phyloP scores from a whole-genome alignment of 352 stramenopile genomes.

The Phytopythium ostracodes region DNA sequence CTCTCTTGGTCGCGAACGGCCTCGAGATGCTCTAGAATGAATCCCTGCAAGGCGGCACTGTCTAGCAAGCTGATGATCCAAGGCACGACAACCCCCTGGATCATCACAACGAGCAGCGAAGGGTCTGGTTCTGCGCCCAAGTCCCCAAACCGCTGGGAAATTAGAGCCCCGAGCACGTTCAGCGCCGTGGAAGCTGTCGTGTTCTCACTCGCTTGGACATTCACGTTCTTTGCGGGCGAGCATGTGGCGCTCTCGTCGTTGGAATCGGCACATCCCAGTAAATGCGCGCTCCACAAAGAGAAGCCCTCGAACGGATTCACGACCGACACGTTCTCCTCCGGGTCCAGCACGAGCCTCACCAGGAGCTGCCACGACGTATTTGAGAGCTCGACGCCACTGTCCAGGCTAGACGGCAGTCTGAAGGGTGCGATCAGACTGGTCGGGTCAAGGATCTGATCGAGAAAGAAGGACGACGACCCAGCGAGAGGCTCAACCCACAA shows the following conservation, averaged over 20 bases:
- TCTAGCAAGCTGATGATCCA: conserved; percentile 45
- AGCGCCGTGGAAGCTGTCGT: conserved; percentile 7
- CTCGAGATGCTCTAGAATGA: conserved; percentile 24
- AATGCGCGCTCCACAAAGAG: conserved; percentile 31
- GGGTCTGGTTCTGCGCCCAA: background rate
- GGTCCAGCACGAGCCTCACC: conserved; percentile 24
- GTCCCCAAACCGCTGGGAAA: conserved; percentile 8
- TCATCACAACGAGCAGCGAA: conserved; percentile 8
- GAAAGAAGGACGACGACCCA: conserved; percentile 4
- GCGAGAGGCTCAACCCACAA: conserved; percentile 30
- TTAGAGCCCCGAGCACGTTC: conserved; percentile 1
- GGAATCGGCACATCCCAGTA: conserved; percentile 33
- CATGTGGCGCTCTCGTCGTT: conserved; percentile 24
- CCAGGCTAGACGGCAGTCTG: conserved; percentile 4
- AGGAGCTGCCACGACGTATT: conserved; percentile 11
- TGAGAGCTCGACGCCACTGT: background rate
- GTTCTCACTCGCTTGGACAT: background rate
- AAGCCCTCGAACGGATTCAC: conserved; percentile 29
- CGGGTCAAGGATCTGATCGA: conserved; percentile 8
- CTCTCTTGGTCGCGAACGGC: conserved; percentile 8
- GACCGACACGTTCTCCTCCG: conserved; percentile 24
- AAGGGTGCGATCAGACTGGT: conserved; percentile 19
- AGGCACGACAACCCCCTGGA: conserved; percentile 23
- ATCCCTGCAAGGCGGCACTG: conserved; percentile 27
- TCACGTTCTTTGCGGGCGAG: background rate